Evolutionary conservation across 345 rosid genomes (phyloP).

Genomic region (Eucalyptus shirleyi): DNA sequence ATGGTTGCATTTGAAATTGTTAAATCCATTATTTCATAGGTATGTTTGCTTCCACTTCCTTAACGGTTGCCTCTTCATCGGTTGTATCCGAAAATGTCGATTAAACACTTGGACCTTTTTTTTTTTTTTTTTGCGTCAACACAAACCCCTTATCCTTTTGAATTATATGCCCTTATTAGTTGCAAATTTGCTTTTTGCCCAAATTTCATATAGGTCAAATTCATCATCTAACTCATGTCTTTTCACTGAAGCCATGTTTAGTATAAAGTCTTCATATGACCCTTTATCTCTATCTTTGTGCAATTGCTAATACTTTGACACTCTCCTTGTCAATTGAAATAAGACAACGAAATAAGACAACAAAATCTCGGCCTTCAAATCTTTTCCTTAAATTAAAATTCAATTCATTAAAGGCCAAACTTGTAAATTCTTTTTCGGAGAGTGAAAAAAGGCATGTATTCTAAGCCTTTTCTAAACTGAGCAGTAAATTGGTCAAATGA

Average conservation of each 20-base stretch:
- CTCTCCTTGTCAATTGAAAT: background rate
- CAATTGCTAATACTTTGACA: background rate
- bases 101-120: background rate
- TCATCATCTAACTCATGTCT: background rate
- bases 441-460: background rate
- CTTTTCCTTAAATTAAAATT: background rate
- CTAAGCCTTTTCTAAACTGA: background rate
- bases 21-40: background rate
- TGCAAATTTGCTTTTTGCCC: background rate
- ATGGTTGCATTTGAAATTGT: background rate
- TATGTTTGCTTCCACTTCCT: background rate
- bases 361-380: background rate
- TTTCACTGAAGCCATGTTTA: background rate
- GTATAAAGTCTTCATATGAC: background rate
- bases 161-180: background rate
- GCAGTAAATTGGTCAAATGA: background rate
- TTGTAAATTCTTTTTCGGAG: background rate
- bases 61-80: background rate
- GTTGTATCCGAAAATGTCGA: background rate
- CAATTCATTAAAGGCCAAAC: background rate
- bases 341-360: too few relatives aligned
- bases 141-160: background rate
- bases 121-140: background rate
- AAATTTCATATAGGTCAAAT: background rate
- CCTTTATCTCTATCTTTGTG: background rate